Conservation (phyloP, 2,329 filamentous ascomycete genomes). For the Stagonosporopsis rhizophila region DNA sequence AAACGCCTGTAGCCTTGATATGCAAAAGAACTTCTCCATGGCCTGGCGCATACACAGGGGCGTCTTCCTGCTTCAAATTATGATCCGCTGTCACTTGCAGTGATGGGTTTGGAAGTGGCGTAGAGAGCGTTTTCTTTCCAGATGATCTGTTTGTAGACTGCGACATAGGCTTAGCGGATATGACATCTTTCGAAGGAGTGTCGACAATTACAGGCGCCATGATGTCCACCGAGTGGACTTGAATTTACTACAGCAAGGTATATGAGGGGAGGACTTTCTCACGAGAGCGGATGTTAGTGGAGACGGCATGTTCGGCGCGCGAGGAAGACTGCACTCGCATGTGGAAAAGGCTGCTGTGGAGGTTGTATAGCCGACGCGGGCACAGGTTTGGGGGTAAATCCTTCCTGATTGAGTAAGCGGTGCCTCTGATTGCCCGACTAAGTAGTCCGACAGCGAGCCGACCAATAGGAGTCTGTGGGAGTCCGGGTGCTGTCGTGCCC, state of each 20-base stretch:
- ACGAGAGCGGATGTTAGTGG: neutral
- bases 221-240: neutral
- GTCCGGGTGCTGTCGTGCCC: neutral
- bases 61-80: conserved; percentile 62
- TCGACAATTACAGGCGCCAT: conserved; percentile 30
- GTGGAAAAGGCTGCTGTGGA: neutral
- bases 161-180: conserved; percentile 10
- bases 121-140: conserved; percentile 25
- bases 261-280: neutral
- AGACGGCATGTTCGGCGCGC: conserved; percentile 1
- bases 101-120: conserved; percentile 59
- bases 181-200: neutral
- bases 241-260: neutral
- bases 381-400: neutral
- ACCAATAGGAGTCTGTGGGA: conserved; percentile 9
- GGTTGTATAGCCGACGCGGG: conserved; percentile 15
- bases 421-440: conserved; percentile 6
- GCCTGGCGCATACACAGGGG: conserved; percentile 63
- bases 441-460: neutral
- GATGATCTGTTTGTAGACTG: conserved; percentile 21
- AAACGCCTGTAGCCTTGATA: conserved; percentile 69
- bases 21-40: conserved; percentile 65
- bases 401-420: neutral
- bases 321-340: neutral
- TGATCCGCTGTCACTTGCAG: conserved; percentile 68